Conservation (phyloP, 176 grass and related monocot genomes). For the Hordeum vulgare region DNA sequence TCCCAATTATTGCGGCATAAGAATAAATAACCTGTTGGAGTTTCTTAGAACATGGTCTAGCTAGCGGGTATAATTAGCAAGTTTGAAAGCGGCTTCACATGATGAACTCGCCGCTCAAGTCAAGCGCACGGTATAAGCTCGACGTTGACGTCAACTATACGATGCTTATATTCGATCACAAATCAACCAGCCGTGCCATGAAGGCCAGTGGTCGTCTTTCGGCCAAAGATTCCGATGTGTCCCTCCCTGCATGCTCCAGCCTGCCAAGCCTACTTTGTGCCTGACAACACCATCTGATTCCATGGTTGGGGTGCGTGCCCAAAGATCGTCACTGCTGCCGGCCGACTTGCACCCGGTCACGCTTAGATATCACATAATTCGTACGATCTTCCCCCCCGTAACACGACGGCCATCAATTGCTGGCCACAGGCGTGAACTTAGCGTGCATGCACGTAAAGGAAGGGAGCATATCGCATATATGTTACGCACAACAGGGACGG, state of each 20-base stretch:
- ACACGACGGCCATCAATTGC: not conserved
- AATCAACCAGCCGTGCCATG: not conserved
- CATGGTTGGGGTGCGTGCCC: not conserved
- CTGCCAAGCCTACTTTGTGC: not conserved
- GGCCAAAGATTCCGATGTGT: not conserved
- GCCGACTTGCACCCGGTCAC: not conserved
- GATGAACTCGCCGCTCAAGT: not conserved
- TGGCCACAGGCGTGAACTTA: not conserved
- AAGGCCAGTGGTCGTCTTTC: not conserved
- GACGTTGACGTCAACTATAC: not conserved
- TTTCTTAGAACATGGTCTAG: not conserved
- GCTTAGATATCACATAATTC: not conserved
- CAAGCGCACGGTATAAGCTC: not conserved
- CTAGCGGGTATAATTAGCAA: not conserved
- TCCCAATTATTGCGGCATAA: not conserved
- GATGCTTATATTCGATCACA: not conserved
- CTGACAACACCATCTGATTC: not conserved
- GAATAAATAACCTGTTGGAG: not conserved
- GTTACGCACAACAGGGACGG: not conserved
- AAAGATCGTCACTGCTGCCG: no score
- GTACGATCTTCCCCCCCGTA: not conserved
- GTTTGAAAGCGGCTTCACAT: not conserved
- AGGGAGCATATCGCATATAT: slow-evolving; percentile 6
- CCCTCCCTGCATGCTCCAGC: not conserved
- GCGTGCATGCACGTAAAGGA: not conserved